These are phyloP conservation scores for Alternaria incomplexa DNA, from an alignment of 2,329 filamentous ascomycete genomes.

Conservation along the genomic window DNA sequence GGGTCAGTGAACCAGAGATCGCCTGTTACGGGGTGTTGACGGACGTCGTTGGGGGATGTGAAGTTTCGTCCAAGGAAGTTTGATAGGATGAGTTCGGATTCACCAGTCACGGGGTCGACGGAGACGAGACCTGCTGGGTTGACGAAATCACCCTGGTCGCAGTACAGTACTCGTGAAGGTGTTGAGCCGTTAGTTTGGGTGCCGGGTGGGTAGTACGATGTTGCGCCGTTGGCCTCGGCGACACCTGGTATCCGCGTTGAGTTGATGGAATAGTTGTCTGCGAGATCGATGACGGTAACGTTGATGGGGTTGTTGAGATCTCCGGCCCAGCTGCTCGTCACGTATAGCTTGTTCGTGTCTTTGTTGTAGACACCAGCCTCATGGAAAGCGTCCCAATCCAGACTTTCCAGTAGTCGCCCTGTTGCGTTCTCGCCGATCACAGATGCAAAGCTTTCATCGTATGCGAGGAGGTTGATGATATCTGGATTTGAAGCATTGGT, in stretches of 20 bases:
- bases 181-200: conserved; percentile 27
- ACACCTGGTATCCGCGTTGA: conserved; percentile 50
- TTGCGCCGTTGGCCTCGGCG: conserved; percentile 47
- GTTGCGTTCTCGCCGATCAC: conserved; percentile 42
- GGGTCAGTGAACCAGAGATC: conserved; percentile 61
- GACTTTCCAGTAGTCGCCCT: conserved; percentile 40
- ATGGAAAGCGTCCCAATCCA: conserved; percentile 47
- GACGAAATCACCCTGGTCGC: conserved; percentile 47
- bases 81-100: conserved; percentile 51
- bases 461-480: conserved; percentile 47
- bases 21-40: conserved; percentile 50
- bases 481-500: conserved; percentile 40
- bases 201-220: conserved; percentile 43
- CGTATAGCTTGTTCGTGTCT: conserved; percentile 48
- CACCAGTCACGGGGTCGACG: conserved; percentile 54
- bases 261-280: conserved; percentile 47
- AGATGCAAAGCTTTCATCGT: conserved; percentile 42
- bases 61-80: conserved; percentile 58
- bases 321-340: conserved; percentile 49
- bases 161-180: conserved; percentile 38
- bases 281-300: conserved; percentile 46
- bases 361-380: conserved; percentile 48
- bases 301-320: conserved; percentile 42
- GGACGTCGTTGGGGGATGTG: conserved; percentile 52
- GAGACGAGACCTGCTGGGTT: conserved; percentile 52